phyloP scores from a whole-genome alignment of 306 rosid genomes.

The Inga leiocalycina region DNA sequence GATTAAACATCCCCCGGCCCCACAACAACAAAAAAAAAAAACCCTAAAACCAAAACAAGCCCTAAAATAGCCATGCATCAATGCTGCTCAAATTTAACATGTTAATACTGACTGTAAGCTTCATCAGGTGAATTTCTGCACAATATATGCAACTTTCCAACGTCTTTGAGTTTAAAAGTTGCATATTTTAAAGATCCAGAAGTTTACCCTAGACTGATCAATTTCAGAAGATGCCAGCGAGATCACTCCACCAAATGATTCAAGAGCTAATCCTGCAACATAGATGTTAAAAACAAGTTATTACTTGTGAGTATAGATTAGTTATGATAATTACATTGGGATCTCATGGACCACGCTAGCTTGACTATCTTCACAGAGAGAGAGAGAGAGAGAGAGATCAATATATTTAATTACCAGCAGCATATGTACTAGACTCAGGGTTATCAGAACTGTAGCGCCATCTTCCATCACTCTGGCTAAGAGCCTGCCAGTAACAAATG shows the following conservation, averaged over 20 bases:
- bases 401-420: slow-evolving; percentile 73
- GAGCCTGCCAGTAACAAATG: slow-evolving; percentile 62
- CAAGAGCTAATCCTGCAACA: slow-evolving; percentile 83
- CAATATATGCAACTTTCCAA: slow-evolving; percentile 1
- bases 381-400: slow-evolving; percentile 19
- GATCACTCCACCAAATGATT: slow-evolving; percentile 90
- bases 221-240: slow-evolving; percentile 85
- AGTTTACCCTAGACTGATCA: slow-evolving; percentile 72
- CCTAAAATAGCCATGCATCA: background rate
- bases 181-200: slow-evolving; percentile 28
- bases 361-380: background rate
- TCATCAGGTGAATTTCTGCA: slow-evolving; percentile 1
- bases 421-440: slow-evolving; percentile 94
- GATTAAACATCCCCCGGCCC: no score
- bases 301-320: slow-evolving; percentile 26
- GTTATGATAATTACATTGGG: slow-evolving; percentile 2
- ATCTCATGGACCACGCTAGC: slow-evolving; percentile 6
- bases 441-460: slow-evolving; percentile 94
- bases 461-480: slow-evolving; percentile 99
- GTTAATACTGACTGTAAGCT: background rate
- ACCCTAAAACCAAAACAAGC: no score
- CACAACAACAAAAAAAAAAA: no score
- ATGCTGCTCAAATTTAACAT: background rate
- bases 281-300: slow-evolving; percentile 12
- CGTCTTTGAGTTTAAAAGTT: slow-evolving; percentile 22